Percentiles rank a stretch among this genome's conserved stretches.
Evolutionary conservation across 805 yeast species (phyloP).

Genomic region (Komagataella ulmi): DNA sequence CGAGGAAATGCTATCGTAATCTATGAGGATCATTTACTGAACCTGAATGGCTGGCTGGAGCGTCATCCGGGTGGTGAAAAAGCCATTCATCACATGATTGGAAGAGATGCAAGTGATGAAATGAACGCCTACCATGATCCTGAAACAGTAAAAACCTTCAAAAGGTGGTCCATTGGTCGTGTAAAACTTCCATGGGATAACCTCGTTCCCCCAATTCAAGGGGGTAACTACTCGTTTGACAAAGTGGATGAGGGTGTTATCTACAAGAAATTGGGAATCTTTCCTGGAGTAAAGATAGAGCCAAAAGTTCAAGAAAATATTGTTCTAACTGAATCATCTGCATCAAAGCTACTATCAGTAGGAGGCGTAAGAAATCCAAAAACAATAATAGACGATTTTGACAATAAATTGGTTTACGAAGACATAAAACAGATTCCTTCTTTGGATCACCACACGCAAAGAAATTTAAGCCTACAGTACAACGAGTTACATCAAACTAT

Average conservation of each 20-base stretch:
- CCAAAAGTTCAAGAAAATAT: slow-evolving; percentile 40
- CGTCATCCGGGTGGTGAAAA: slow-evolving; percentile 85
- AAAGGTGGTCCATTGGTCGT: slow-evolving; percentile 50
- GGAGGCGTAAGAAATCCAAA: slow-evolving; percentile 39
- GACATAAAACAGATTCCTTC: slow-evolving; percentile 50
- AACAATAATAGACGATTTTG: slow-evolving; percentile 39
- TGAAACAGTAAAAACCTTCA: slow-evolving; percentile 37
- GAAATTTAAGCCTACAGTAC: slow-evolving; percentile 39
- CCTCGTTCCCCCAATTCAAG: slow-evolving; percentile 81
- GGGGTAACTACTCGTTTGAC: slow-evolving; percentile 14
- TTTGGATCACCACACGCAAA: slow-evolving; percentile 58
- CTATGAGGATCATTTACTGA: slow-evolving; percentile 43
- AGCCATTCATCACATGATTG: slow-evolving; percentile 74
- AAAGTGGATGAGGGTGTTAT: not conserved
- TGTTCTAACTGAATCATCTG: slow-evolving; percentile 24
- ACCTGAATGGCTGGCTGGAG: slow-evolving; percentile 57
- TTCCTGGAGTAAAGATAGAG: slow-evolving; percentile 19
- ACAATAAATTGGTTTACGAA: slow-evolving; percentile 35
- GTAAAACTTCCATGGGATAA: slow-evolving; percentile 51
- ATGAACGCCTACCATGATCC: slow-evolving; percentile 72
- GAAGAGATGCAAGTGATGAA: slow-evolving; percentile 85
- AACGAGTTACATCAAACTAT: slow-evolving; percentile 43
- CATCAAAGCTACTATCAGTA: slow-evolving; percentile 22
- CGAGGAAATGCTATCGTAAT: slow-evolving; percentile 62
- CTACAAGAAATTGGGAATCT: slow-evolving; percentile 1